phyloP scores from a whole-genome alignment of 2,329 filamentous ascomycete species.

The Diaporthe sp. region DNA sequence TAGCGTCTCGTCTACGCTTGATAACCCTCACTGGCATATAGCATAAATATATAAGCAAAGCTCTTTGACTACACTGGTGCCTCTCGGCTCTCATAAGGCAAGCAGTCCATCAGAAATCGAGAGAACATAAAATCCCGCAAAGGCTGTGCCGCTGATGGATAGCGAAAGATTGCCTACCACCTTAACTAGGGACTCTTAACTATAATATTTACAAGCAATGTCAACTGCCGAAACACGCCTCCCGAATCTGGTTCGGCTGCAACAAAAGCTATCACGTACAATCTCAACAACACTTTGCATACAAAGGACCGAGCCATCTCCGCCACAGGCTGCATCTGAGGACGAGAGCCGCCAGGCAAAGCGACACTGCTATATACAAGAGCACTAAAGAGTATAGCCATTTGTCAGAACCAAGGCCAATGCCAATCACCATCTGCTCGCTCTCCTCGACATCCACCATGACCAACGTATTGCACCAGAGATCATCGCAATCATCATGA shows the following conservation, averaged over 20 bases:
- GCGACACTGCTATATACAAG: background rate
- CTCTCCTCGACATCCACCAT: slow-evolving; percentile 1
- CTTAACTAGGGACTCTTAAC: too few relatives aligned
- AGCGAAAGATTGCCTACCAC: too few relatives aligned
- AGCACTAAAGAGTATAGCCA: background rate
- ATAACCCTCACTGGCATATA: background rate
- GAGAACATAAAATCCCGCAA: too few relatives aligned
- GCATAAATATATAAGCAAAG: background rate
- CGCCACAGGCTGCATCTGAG: background rate
- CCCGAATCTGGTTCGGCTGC: too few relatives aligned
- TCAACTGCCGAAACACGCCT: too few relatives aligned
- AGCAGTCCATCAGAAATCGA: background rate
- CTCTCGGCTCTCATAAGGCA: too few relatives aligned
- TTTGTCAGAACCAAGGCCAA: background rate
- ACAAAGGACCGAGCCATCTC: background rate
- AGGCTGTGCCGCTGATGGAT: too few relatives aligned
- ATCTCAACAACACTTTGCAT: too few relatives aligned
- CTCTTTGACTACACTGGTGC: background rate
- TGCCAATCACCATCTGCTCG: too few relatives aligned
- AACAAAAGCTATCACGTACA: background rate
- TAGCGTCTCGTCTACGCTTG: background rate
- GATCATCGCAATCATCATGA: background rate
- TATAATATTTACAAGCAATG: too few relatives aligned
- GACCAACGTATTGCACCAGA: slow-evolving; percentile 5
- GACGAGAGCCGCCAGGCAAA: background rate